Evolutionary conservation across 306 rosid species (phyloP).

Genomic region (Macrotyloma uniflorum): DNA sequence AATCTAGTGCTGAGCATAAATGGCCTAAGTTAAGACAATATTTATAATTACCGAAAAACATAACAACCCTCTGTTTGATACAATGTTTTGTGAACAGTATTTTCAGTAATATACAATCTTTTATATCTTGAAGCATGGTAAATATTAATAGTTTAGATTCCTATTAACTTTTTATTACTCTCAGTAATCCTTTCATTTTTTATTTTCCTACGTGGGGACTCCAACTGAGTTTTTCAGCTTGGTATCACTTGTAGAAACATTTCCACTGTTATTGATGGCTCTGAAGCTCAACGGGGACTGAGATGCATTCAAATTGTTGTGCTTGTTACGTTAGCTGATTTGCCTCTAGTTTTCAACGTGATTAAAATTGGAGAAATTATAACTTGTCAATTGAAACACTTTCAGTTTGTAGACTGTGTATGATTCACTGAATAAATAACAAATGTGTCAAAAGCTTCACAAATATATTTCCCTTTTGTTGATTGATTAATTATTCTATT

Average conservation of each 20-base stretch:
- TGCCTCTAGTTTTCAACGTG: not conserved
- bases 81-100: not conserved
- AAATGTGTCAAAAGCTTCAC: constrained; percentile 11
- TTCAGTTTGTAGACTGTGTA: constrained; percentile 9
- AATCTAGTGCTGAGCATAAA: not conserved
- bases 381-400: not conserved
- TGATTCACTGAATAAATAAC: not conserved
- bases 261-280: not conserved
- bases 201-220: not conserved
- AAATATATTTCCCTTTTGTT: not conserved
- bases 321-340: not conserved
- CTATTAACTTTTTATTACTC: not conserved
- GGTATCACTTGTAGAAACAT: not conserved
- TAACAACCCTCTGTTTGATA: not conserved
- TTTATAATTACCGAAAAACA: not conserved
- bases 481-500: constrained; percentile 4
- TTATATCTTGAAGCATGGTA: not conserved
- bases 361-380: not conserved
- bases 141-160: not conserved
- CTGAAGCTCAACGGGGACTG: not conserved
- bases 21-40: not conserved
- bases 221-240: constrained; percentile 7
- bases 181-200: not conserved
- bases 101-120: not conserved
- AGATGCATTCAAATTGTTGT: constrained; percentile 3